Evolutionary conservation across 1,139 yeast genomes (phyloP), one percentile per base, ranked within the genome.

Genomic region (Pichia sp.): DNA sequence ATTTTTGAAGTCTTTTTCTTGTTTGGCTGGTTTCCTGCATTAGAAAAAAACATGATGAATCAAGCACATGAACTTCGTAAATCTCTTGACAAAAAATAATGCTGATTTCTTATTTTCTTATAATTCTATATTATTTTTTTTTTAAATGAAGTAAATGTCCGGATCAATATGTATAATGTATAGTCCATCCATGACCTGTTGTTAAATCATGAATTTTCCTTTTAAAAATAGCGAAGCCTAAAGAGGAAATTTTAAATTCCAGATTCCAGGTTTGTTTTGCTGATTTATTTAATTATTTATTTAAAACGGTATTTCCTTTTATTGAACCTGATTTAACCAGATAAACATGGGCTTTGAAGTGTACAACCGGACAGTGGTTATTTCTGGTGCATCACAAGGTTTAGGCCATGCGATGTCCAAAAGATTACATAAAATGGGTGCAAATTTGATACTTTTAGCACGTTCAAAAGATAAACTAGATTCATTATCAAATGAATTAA

Each of bases 321-420:
- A 16, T 16, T 16, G 16, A 16, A 16, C 16, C 16, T 16, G 16
- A 16, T 16, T 16, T 16, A 16, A 16, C 16, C 16, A 20, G 6
- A 1, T 2, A 20, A 29, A 24, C 1, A 42, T 40, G 39, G 31
- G 50, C 3, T 56, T 64, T 47, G 59, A 48, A 55, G 63, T 68
- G 7, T 56, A 53, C 59, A 78, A 76, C 25, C 80, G 82, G 62
- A 61, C 77, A 1, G 90, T 86, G 2, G 73, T 92, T n/a, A 73
- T 94, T 22, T 77, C 96, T 0, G 99, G 99, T 2, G 98, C 92
- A 0, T 89, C 97, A 0, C 98, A 92, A 58, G 99, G 99, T 0
- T 69, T 92, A 1, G 98, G 99, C 0, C 80, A 80, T 2, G 85
- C 86, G 39, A 62, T 94, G 45, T 96, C 96, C 0, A 67, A 68